Evolutionary conservation across 495 filamentous ascomycete genomes (phyloP), one percentile per base, ranked within the genome.

Genomic region (Penicillium verhagenii): DNA sequence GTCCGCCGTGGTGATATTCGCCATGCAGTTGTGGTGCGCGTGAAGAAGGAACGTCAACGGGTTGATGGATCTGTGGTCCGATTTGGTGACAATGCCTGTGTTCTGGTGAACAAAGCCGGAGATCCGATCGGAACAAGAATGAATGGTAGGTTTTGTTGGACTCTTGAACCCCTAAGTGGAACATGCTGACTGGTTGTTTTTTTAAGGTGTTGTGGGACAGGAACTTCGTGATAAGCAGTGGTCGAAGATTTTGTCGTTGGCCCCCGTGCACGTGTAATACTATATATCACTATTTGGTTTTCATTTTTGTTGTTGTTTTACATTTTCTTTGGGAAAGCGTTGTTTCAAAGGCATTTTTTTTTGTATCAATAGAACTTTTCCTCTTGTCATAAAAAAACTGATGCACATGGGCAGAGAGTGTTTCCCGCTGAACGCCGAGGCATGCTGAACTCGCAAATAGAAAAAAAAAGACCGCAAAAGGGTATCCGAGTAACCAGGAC

Each of bases 1-100:
- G 94, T 99, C 64, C 89, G 91, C 64, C 88, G 94, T 63, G 94
- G 94, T 61, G 94, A 99, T 72, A 96, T 99, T 60, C 84, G 92
- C 52, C 94, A 99, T 71, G 94, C 94, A 9, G 90, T 99, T 5
- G 86, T 99, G 2, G 94, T 99, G 24, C 90, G 94, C 14, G 96
- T 90, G 48, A 82, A 72, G 62, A 93, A 97, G 74, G 87, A 91
- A 70, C 82, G 90, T 56, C 87, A 92, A 66, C 79, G 94, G 33
- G 80, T 82, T 6, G 94, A 99, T 76, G 94, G 94, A 24, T 90
- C 86, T 63, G 82, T 92, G 37, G 86, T 99, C 40, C 84, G 84
- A 40, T 99, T 97, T 72, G 94, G 94, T 76, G 94, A 99, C 67
- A 99, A 97, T 76, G 94, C 94, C 16, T 99, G 94, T 69, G 95